phyloP scores from a whole-genome alignment of 2,329 filamentous ascomycete species.

The Neonectria hederae region DNA sequence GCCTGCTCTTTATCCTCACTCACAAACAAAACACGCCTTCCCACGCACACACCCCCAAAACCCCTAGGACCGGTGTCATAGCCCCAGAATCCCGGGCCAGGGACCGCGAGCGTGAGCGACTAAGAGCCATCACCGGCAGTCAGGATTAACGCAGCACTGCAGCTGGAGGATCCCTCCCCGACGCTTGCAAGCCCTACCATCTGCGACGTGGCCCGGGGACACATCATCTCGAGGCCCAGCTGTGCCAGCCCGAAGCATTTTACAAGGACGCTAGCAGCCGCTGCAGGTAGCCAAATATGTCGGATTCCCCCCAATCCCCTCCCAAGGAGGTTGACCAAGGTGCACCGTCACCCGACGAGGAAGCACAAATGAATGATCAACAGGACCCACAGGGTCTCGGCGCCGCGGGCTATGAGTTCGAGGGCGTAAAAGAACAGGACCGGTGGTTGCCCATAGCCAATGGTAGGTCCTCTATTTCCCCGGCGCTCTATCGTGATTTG shows the following conservation, averaged over 20 bases:
- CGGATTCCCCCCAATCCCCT: constrained; percentile 84
- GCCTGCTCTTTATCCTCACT: constrained; percentile 32
- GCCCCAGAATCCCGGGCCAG: constrained; percentile 54
- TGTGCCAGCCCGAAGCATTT: constrained; percentile 67
- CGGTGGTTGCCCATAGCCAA: constrained; percentile 99
- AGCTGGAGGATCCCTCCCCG: constrained; percentile 58
- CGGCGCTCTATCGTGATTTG: constrained; percentile 54
- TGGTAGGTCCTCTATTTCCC: constrained; percentile 75
- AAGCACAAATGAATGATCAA: constrained; percentile 91
- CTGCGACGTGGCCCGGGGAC: constrained; percentile 70
- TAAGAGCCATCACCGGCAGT: constrained; percentile 43
- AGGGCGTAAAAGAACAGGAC: constrained; percentile 97
- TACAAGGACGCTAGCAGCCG: constrained; percentile 69
- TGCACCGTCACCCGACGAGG: constrained; percentile 92
- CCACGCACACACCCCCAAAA: constrained; percentile 39
- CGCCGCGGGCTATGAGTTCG: constrained; percentile 84
- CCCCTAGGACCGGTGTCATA: constrained; percentile 51
- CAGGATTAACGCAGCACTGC: constrained; percentile 65
- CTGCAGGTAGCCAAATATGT: constrained; percentile 88
- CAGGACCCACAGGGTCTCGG: constrained; percentile 80
- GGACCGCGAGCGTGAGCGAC: constrained; percentile 46
- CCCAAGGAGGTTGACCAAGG: constrained; percentile 94
- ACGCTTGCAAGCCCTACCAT: constrained; percentile 62
- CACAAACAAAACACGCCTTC: constrained; percentile 35
- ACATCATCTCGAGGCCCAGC: constrained; percentile 66